A percentile compares a stretch with the other conserved stretches of the same genome.
Conservation (phyloP, 257 asterid species). For the Echium plantagineum region DNA sequence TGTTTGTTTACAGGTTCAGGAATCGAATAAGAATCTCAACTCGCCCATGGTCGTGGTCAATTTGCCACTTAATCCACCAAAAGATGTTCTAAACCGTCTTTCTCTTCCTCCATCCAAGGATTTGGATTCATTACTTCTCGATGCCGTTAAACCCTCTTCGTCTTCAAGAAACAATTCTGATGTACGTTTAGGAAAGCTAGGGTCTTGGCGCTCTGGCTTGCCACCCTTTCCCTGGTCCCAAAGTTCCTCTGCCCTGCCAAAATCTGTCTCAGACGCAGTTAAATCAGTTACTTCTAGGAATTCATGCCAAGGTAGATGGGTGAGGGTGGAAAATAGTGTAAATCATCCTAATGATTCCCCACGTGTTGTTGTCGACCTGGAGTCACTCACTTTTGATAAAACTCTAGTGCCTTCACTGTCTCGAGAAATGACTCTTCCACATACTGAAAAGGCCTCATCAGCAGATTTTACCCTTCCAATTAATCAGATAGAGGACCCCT, state of each 20-base stretch:
- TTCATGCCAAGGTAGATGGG: conserved; percentile 79
- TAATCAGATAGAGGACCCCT: conserved; percentile 30
- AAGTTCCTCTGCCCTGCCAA: conserved; percentile 49
- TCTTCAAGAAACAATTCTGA: conserved; percentile 48
- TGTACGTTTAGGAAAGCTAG: conserved; percentile 48
- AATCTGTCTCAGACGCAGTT: conserved; percentile 54
- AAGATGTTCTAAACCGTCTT: conserved; percentile 53
- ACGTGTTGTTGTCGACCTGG: conserved; percentile 42
- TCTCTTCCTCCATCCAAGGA: conserved; percentile 71
- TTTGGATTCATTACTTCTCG: conserved; percentile 67
- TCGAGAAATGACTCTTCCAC: conserved; percentile 19
- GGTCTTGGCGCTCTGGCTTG: conserved; percentile 54
- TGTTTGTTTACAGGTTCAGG: conserved; percentile 25
- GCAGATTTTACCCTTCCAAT: conserved; percentile 2
- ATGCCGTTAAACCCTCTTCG: conserved; percentile 41
- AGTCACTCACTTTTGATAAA: conserved; percentile 48
- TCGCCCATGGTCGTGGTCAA: conserved; percentile 15
- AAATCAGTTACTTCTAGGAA: conserved; percentile 51
- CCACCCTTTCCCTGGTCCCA: conserved; percentile 95
- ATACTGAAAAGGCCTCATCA: conserved; percentile 21
- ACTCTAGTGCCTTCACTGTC: conserved; percentile 53
- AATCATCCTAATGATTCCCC: conserved; percentile 33
- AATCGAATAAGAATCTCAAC: conserved; percentile 31
- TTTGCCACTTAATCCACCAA: conserved; percentile 38
- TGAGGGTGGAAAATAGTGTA: conserved; percentile 37